Evolutionary conservation across 345 rosid species (phyloP).

Genomic region (Cardamine resedifolia): DNA sequence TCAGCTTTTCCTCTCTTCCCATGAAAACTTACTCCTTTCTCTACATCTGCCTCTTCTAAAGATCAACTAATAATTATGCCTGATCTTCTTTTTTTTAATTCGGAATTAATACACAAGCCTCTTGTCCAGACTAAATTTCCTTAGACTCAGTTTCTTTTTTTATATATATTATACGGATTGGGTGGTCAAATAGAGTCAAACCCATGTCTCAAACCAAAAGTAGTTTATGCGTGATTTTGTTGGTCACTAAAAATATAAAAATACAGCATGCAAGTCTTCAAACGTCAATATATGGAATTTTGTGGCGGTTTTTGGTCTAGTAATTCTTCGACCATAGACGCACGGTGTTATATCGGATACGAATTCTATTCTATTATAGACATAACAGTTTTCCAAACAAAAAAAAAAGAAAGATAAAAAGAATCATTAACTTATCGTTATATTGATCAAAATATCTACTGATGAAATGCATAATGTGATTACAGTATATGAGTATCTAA

Average conservation of each 20-base stretch:
- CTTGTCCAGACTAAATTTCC: too few relatives aligned
- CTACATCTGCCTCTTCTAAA: conserved; percentile 18
- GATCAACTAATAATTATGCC: background rate
- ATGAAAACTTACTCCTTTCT: conserved; percentile 23
- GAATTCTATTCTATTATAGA: background rate
- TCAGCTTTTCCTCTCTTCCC: conserved; percentile 36
- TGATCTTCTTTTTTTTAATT: too few relatives aligned
- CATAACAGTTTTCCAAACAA: background rate
- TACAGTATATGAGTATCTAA: background rate
- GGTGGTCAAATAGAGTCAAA: too few relatives aligned
- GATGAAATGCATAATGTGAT: background rate
- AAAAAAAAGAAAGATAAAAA: too few relatives aligned
- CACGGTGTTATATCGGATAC: background rate
- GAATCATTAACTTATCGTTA: background rate
- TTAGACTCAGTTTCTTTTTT: too few relatives aligned
- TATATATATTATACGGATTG: too few relatives aligned
- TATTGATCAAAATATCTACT: background rate
- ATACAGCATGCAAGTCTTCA: background rate
- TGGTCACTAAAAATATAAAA: background rate
- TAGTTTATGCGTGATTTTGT: background rate
- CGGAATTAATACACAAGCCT: too few relatives aligned
- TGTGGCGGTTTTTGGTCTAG: background rate
- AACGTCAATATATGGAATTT: background rate
- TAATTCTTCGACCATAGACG: background rate
- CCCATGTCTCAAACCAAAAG: too few relatives aligned